Evolutionary conservation across 169 alveolate species (phyloP).

Genomic region (Cryptosporidium ryanae): DNA sequence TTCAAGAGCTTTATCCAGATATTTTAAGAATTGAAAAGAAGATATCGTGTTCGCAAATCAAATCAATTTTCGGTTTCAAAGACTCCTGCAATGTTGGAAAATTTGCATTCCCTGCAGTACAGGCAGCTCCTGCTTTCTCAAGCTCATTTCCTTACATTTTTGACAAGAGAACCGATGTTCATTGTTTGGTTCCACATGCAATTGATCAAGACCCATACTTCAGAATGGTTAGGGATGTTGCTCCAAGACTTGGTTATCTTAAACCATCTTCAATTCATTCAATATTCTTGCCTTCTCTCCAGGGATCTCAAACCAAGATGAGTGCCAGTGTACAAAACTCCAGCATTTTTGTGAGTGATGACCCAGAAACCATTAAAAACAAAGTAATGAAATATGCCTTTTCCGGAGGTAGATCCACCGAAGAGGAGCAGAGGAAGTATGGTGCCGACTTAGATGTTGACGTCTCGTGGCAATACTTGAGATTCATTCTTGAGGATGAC

Average conservation of each 20-base stretch:
- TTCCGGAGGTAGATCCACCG: constrained; percentile 95
- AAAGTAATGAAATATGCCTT: constrained; percentile 97
- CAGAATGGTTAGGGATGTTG: constrained; percentile 97
- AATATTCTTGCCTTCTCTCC: constrained; percentile 97
- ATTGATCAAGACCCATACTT: constrained; percentile 99
- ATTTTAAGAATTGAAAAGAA: constrained; percentile 93
- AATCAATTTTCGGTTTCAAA: constrained; percentile 93
- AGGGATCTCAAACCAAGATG: constrained; percentile 92
- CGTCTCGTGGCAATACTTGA: constrained; percentile 95
- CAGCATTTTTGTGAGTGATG: constrained; percentile 95
- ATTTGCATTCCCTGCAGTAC: constrained; percentile 96
- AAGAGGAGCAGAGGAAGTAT: constrained; percentile 91
- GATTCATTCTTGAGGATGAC: constrained; percentile 93
- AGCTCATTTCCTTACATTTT: constrained; percentile 94
- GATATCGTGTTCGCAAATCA: constrained; percentile 93
- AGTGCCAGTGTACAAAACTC: constrained; percentile 84
- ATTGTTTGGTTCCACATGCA: constrained; percentile 96
- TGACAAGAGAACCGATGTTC: constrained; percentile 89
- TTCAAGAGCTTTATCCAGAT: constrained; percentile 88
- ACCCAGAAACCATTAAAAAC: constrained; percentile 90
- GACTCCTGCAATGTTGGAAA: constrained; percentile 94
- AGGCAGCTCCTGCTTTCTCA: constrained; percentile 96
- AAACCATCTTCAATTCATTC: constrained; percentile 95
- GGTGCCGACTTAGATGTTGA: constrained; percentile 97
- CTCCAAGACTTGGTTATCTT: constrained; percentile 92